Base-by-base conservation (phyloP, 2,329 filamentous ascomycete species). In the Stromatinia cepivora region DNA sequence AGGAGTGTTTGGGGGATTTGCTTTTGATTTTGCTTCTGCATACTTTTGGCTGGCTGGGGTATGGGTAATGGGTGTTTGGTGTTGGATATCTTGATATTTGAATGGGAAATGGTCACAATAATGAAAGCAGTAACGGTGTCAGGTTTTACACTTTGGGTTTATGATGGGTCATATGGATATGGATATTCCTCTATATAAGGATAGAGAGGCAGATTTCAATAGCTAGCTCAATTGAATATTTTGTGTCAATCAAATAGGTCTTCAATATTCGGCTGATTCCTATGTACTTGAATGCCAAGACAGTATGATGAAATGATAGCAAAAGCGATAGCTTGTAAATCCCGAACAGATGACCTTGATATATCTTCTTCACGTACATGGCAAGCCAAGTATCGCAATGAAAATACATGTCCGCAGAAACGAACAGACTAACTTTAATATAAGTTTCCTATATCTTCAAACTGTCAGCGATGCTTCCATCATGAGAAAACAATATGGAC, bases 321-420 rank as follows among this genome's bases (percentile, higher is more conserved):
- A 1, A 50, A 36, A 15, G 22, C 13, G 48, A 62, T 22, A 25
- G 13, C 13, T 61, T n/a, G 1, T 4, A 8, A 17, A 2, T 52
- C 50, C 42, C 20, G 2, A 22, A 52, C 31, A 39, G 31, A 36
- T 36, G 11, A 10, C 7, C 3, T 52, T 10, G 2, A 22, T 22
- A 22, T 22, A 64, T 69, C 66, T 69, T 69, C 66, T 69, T 69
- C 66, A 64, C 66, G 58, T 56, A 62, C 50, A 56, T 48, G 66
- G 45, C 66, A 69, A 64, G 66, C 61, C 66, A 64, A 28, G 1
- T 34, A 63, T 57, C 46, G 66, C 66, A 69, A 69, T 69, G 66
- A 69, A 64, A 69, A 69, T 64, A 48, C 39, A 22, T 42, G 4
- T 42, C 31, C 48, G 36, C 34, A 7, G 20, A 11, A 17, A 3